Evolutionary conservation across 495 filamentous ascomycete species (phyloP).

Genomic region (Oidiodendron maius): DNA sequence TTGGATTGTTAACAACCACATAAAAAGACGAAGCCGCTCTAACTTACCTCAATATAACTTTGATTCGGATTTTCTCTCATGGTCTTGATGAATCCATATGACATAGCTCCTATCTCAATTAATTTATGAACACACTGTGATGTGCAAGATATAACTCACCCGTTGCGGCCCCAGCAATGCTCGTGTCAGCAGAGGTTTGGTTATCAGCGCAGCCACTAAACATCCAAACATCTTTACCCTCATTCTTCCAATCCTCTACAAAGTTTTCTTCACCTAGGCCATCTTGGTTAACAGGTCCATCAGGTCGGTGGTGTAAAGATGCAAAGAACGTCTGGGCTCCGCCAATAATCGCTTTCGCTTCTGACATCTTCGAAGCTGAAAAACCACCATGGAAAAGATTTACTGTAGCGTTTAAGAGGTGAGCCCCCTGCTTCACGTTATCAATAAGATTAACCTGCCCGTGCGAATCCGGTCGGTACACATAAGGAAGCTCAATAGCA

Average conservation of each 20-base stretch:
- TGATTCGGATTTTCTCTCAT: slow-evolving; percentile 42
- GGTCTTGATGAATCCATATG: slow-evolving; percentile 49
- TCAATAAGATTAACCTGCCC: slow-evolving; percentile 51
- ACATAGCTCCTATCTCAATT: slow-evolving; percentile 45
- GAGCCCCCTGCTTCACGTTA: slow-evolving; percentile 45
- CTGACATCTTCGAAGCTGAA: slow-evolving; percentile 36
- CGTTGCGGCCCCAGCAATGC: slow-evolving; percentile 42
- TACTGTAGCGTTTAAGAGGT: slow-evolving; percentile 37
- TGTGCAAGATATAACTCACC: slow-evolving; percentile 4
- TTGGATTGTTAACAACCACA: slow-evolving; percentile 12
- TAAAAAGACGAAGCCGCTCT: too few species aligned
- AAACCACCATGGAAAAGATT: slow-evolving; percentile 50
- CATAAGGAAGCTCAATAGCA: slow-evolving; percentile 52
- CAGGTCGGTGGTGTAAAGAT: slow-evolving; percentile 36
- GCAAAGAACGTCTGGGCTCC: slow-evolving; percentile 50
- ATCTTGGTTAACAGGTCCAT: slow-evolving; percentile 35
- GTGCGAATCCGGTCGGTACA: slow-evolving; percentile 47
- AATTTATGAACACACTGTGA: not conserved
- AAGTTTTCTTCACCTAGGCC: slow-evolving; percentile 47
- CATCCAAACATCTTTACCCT: slow-evolving; percentile 54
- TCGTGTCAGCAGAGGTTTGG: slow-evolving; percentile 54
- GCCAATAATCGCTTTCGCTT: slow-evolving; percentile 47
- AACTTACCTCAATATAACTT: slow-evolving; percentile 44
- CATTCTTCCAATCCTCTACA: slow-evolving; percentile 42
- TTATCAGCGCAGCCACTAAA: slow-evolving; percentile 54